A percentile compares a stretch with the other conserved stretches of the same genome.
Evolutionary conservation across 352 stramenopile genomes (phyloP).

Genomic region (Phytophthora nicotianae): DNA sequence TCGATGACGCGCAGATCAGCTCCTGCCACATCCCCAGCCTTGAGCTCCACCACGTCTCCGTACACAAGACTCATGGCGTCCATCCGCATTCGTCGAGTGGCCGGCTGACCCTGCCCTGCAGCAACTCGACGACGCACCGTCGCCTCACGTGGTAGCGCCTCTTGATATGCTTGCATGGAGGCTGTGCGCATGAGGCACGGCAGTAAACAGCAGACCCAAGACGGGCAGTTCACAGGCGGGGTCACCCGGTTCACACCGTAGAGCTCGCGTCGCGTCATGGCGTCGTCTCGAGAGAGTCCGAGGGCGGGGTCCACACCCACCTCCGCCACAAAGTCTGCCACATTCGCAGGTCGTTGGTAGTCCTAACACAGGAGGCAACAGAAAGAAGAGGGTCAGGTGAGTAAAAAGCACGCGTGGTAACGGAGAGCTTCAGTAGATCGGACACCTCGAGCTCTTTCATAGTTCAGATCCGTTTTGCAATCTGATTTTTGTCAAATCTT

Average conservation of each 20-base stretch:
- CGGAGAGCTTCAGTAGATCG: not conserved
- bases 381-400: not conserved
- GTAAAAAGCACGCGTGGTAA: not conserved
- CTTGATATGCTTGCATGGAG: constrained; percentile 91
- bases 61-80: constrained; percentile 90
- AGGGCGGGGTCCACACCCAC: constrained; percentile 58
- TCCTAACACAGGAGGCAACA: constrained; percentile 21
- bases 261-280: constrained; percentile 63
- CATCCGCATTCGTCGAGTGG: constrained; percentile 87
- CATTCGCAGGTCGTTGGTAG: constrained; percentile 43
- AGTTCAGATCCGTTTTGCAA: constrained; percentile 2
- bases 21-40: constrained; percentile 87
- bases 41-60: constrained; percentile 93
- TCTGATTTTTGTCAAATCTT: constrained; percentile 16
- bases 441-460: constrained; percentile 29
- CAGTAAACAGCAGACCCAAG: constrained; percentile 94
- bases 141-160: constrained; percentile 86
- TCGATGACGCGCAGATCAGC: constrained; percentile 88
- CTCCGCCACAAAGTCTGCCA: constrained; percentile 67
- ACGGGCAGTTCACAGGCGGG: constrained; percentile 92
- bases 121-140: constrained; percentile 74
- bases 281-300: constrained; percentile 75
- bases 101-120: constrained; percentile 25
- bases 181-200: constrained; percentile 92
- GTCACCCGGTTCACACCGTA: constrained; percentile 91